Base-by-base conservation (phyloP, 2,329 filamentous ascomycete genomes). In the Fusarium staphyleae region DNA sequence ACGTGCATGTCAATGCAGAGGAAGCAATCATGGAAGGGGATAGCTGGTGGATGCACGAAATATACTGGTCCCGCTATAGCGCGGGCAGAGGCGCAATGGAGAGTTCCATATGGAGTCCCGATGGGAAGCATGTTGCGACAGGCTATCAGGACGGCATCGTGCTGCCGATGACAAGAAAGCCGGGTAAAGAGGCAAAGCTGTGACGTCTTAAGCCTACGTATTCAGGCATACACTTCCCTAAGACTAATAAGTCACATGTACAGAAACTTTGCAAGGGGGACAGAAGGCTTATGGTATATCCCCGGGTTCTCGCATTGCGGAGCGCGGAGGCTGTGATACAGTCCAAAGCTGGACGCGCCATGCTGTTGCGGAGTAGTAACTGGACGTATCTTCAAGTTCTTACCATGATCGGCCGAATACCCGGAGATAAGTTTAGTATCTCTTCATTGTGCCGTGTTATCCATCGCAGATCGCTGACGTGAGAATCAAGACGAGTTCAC, bases 11-110 rank as follows among this genome's bases (percentile, higher is more conserved):
- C 26, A 79, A 82, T 34, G 72, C 72, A 0, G 72, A 76, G 4
- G 76, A 79, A 35, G 75, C 79, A 0, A 73, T 81, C 6, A 82
- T 84, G 77, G 63, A 69, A 5, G 73, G 72, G 3, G 69, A 73
- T 3, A 71, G 71, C 11, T 84, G 81, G 81, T 84, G 81, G 81
- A 65, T 84, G 13, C 79, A 82, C 64, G 81, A 84, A 64, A 72
- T 73, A 1, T 74, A 64, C 26, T 83, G 81, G 65, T 78, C 81
- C 3, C 69, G 81, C 16, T 71, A 77, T 3, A 76, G 70, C 16
- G 75, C 77, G 3, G 79, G 79, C 0, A 71, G 81, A 34, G 77
- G 74, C 2, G 73, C 80, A 40, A 68, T 84, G 54, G 72, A 78
- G 66, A 77, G 73, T 47, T 79, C 78, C 69, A 77, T 82, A 26